Conservation (phyloP, 2,329 filamentous ascomycete genomes). For the Colletotrichum camelliae region DNA sequence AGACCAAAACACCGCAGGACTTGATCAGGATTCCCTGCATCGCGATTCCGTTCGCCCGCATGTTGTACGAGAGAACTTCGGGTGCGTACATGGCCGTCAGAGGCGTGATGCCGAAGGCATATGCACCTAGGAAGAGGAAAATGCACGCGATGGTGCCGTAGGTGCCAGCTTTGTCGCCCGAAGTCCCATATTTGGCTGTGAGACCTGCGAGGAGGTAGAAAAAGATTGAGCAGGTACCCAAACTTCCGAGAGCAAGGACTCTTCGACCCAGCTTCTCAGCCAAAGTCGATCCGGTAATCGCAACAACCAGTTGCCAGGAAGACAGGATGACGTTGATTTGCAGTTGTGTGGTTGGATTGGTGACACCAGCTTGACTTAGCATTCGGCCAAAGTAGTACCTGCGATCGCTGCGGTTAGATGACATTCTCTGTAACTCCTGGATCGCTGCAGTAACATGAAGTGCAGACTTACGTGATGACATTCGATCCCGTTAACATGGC, state of each 20-base stretch:
- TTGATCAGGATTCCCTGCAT: conserved; percentile 15
- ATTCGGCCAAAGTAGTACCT: conserved; percentile 16
- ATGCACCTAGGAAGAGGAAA: conserved; percentile 14
- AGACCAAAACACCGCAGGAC: conserved; percentile 8
- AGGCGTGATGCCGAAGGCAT: conserved; percentile 15
- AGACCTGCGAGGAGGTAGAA: background rate
- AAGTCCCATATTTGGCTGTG: background rate
- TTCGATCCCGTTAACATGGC: conserved; percentile 20
- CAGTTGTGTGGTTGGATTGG: conserved; percentile 19
- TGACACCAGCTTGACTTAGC: conserved; percentile 1
- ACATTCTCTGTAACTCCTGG: too few species aligned
- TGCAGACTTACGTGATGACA: conserved; percentile 14
- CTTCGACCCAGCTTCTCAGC: conserved; percentile 9
- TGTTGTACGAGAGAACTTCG: conserved; percentile 20
- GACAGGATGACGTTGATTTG: conserved; percentile 25
- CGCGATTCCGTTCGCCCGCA: conserved; percentile 22
- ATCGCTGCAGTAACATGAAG: too few species aligned
- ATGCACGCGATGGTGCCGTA: conserved; percentile 22
- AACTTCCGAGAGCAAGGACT: background rate
- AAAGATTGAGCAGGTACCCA: background rate
- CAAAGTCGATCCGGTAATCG: background rate
- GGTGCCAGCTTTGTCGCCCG: conserved; percentile 10
- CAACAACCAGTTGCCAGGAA: conserved; percentile 25
- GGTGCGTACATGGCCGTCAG: conserved; percentile 17
- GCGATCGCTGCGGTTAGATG: too few species aligned